Evolutionary conservation across 179 eudicot genomes (phyloP).

Genomic region (Camellia oleifera): DNA sequence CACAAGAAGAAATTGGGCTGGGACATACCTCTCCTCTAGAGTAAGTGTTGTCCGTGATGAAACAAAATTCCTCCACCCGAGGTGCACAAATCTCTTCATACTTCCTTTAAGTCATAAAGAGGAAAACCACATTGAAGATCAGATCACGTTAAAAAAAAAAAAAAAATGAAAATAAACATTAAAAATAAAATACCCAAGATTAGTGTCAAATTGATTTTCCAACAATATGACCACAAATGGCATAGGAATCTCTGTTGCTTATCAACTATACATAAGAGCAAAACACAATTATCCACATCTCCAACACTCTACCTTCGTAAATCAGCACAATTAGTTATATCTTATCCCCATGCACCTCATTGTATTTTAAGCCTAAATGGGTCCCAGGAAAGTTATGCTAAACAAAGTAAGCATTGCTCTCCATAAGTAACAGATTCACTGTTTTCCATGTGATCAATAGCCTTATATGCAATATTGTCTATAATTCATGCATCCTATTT

Average conservation of each 20-base stretch:
- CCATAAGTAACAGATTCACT: background rate
- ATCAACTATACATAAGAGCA: background rate
- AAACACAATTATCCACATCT: background rate
- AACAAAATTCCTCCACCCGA: constrained; percentile 79
- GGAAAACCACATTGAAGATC: constrained; percentile 3
- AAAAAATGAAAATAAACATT: background rate
- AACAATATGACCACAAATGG: background rate
- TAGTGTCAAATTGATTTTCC: background rate
- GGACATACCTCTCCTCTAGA: constrained; percentile 61
- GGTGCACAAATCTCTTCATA: constrained; percentile 86
- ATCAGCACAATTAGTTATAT: background rate
- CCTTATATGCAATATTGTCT: background rate
- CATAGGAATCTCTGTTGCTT: background rate
- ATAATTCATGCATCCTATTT: background rate
- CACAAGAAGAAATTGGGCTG: background rate
- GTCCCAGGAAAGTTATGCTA: background rate
- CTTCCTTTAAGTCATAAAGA: constrained; percentile 42
- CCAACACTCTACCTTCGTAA: background rate
- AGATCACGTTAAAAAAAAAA: background rate
- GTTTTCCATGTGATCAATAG: background rate
- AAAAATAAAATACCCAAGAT: background rate
- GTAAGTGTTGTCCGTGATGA: constrained; percentile 85
- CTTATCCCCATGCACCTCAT: background rate
- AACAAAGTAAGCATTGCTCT: background rate
- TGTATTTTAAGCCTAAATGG: background rate